A percentile compares a stretch with the other conserved stretches of the same genome.
phyloP scores from a whole-genome alignment of 306 rosid genomes.

The Cucurbita moschata region DNA sequence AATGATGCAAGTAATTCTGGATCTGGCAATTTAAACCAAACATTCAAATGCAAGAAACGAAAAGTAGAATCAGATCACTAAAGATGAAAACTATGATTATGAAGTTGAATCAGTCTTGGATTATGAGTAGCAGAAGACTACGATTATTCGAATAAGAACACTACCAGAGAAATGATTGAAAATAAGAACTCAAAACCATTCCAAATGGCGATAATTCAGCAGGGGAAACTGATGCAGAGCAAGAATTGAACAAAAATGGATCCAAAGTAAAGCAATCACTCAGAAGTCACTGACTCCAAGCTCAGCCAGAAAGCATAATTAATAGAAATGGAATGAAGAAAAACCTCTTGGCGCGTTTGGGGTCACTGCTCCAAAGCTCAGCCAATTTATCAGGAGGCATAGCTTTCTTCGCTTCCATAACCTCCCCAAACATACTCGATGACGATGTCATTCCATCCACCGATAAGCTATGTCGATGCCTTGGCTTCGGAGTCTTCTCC shows the following conservation, averaged over 20 bases:
- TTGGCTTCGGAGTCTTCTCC: conserved; percentile 36
- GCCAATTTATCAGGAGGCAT: conserved; percentile 99
- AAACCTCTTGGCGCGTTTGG: conserved; percentile 98
- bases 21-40: neutral
- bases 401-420: conserved; percentile 98
- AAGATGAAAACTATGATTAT: neutral
- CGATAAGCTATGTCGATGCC: conserved; percentile 73
- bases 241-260: neutral
- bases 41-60: neutral
- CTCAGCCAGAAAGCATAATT: neutral
- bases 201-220: neutral
- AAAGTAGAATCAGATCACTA: neutral
- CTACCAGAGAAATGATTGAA: neutral
- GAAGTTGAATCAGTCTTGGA: neutral
- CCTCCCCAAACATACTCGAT: conserved; percentile 64
- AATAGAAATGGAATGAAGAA: neutral
- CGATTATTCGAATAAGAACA: neutral
- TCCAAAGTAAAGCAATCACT: neutral
- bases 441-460: conserved; percentile 62
- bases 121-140: neutral
- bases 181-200: neutral
- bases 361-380: conserved; percentile 92
- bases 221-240: neutral
- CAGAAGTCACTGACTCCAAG: neutral
- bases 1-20: neutral